Evolutionary conservation across 345 rosid genomes (phyloP).

Genomic region (Eucalyptus tenuipes): DNA sequence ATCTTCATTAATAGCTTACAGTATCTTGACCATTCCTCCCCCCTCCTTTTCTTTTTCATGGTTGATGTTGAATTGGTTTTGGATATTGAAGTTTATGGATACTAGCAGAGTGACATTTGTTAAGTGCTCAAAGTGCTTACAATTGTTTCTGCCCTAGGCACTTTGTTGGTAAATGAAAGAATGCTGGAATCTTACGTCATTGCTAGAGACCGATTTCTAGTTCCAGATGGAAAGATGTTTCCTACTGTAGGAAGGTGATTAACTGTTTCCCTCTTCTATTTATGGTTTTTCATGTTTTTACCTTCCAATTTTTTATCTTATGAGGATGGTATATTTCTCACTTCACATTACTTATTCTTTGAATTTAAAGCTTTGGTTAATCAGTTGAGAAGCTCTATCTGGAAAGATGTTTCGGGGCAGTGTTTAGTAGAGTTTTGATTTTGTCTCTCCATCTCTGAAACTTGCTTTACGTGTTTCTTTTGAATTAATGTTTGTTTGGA

Average conservation of each 20-base stretch:
- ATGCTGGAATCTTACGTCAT: constrained; percentile 96
- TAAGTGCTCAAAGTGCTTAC: background rate
- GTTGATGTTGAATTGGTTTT: background rate
- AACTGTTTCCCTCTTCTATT: background rate
- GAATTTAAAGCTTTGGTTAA: background rate
- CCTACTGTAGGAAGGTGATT: constrained; percentile 85
- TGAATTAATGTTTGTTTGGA: background rate
- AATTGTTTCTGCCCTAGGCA: constrained; percentile 37
- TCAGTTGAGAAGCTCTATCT: background rate
- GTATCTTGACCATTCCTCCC: background rate
- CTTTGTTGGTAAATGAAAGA: constrained; percentile 90
- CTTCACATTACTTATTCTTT: background rate
- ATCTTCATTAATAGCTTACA: background rate
- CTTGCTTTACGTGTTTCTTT: background rate
- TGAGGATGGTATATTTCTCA: background rate
- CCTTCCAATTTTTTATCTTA: background rate
- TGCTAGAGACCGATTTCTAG: constrained; percentile 93
- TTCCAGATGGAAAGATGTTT: constrained; percentile 88
- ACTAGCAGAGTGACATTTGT: background rate
- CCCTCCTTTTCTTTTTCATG: background rate
- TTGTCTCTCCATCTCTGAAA: background rate
- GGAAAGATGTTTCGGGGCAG: background rate
- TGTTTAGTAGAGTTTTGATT: background rate
- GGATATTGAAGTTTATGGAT: background rate
- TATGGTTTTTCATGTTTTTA: background rate